Evolutionary conservation across 2,329 filamentous ascomycete genomes (phyloP).

Genomic region (Aspergillus viridinutans): DNA sequence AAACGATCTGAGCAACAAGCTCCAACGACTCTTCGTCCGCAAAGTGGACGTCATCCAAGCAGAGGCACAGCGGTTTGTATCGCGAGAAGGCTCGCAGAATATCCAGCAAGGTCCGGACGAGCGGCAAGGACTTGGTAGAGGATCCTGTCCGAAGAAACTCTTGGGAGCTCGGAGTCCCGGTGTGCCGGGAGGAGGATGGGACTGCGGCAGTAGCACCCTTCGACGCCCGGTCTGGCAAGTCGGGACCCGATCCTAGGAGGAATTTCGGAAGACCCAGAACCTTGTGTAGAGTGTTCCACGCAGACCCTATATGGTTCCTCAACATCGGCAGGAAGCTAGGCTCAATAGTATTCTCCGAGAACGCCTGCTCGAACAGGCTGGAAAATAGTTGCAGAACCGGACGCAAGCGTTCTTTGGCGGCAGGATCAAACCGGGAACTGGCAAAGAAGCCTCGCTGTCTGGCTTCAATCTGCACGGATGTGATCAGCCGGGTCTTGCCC

Average conservation of each 20-base stretch:
- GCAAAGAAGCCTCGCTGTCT: constrained; percentile 59
- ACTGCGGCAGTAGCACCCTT: too few species aligned
- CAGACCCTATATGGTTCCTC: constrained; percentile 55
- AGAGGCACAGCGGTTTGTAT: constrained; percentile 83
- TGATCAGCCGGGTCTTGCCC: constrained; percentile 58
- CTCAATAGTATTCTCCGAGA: constrained; percentile 50
- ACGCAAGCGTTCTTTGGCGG: constrained; percentile 22
- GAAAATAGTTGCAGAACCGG: too few species aligned
- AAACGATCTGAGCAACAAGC: constrained; percentile 49
- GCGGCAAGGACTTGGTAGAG: constrained; percentile 55
- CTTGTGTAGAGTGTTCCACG: constrained; percentile 55
- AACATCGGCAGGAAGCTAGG: constrained; percentile 56
- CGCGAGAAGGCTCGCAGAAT: constrained; percentile 75
- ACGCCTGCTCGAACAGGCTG: too few species aligned
- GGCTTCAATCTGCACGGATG: constrained; percentile 54
- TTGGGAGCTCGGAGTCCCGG: constrained; percentile 24
- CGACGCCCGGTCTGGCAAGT: too few species aligned
- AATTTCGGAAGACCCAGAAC: constrained; percentile 53
- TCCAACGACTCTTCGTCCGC: constrained; percentile 85
- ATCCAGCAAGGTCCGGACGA: constrained; percentile 85
- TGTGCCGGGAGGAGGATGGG: too few species aligned
- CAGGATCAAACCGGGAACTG: constrained; percentile 56
- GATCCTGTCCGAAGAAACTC: constrained; percentile 39
- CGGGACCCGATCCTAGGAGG: too few species aligned
- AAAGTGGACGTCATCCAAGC: constrained; percentile 84